Evolutionary conservation across 2,329 filamentous ascomycete genomes (phyloP), one percentile per base, ranked within the genome.

Genomic region (Diplocarpon mali): DNA sequence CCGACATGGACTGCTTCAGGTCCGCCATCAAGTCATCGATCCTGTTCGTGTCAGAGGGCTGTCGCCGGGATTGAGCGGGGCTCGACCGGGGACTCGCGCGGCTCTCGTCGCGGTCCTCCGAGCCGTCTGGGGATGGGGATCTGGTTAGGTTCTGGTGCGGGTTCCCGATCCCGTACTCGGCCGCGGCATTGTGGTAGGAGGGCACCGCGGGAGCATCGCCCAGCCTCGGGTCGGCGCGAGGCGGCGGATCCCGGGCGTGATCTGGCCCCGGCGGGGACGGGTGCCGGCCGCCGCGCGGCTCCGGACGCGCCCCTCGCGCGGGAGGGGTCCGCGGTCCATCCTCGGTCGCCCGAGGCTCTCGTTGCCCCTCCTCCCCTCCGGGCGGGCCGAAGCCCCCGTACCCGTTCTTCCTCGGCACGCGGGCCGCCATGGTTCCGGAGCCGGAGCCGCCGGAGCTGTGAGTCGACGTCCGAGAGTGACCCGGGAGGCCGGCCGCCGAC

Each of bases 111-210:
- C 77, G 82, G 32, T 70, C 73, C 1, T 69, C 72, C 2, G 80
- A 85, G 36, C 72, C 71, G 14, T 73, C 77, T 0, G 82, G 85
- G 0, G 78, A 80, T 20, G 73, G 71, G 2, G 81, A 86, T 48
- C 75, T 72, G 1, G 78, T 76, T 0, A 76, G 67, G 3, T 73
- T 71, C 54, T 85, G 79, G 54, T 83, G 81, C 0, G 77, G 74
- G 53, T 82, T 82, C 29, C 73, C 70, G 17, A 69, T 61, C 10
- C 76, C 76, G 52, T 80, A 80, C 46, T 80, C 77, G 28, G 68
- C 70, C 1, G 71, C 73, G 7, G 80, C 65, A 53, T 80, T 75
- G 35, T 80, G 41, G 35, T 55, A 53, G n/a, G 41, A 36, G 16
- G 58, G 56, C 9, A 60, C 36, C 34, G 52, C 50, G 29, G 55